Evolutionary conservation across 352 stramenopile species (phyloP).

Genomic region (Phytophthora hibernalis): DNA sequence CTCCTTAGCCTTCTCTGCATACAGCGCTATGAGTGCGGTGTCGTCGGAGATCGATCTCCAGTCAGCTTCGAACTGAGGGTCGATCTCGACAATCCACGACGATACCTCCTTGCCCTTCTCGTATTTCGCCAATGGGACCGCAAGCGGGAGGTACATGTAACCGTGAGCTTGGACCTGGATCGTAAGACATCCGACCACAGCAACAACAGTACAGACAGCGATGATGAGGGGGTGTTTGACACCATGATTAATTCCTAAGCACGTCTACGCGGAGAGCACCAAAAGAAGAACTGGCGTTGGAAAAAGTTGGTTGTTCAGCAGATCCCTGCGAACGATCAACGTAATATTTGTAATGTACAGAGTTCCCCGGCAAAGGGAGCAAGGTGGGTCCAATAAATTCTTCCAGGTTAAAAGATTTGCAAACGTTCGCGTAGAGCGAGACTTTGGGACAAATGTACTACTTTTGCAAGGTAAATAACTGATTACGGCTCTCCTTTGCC

Average conservation of each 20-base stretch:
- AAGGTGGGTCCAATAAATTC: too few species aligned
- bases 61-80: conserved; percentile 29
- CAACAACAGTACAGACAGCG: background rate
- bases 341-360: too few species aligned
- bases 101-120: conserved; percentile 5
- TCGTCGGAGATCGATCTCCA: conserved; percentile 4
- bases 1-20: conserved; percentile 4
- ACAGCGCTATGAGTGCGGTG: conserved; percentile 20
- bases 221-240: background rate
- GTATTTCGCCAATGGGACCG: background rate
- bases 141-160: conserved; percentile 47
- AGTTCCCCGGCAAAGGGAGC: too few species aligned
- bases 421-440: too few species aligned
- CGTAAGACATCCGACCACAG: background rate
- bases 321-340: too few species aligned
- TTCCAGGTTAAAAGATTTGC: too few species aligned
- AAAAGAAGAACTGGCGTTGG: background rate
- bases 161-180: conserved; percentile 17
- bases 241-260: background rate
- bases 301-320: too few species aligned
- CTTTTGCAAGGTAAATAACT: too few species aligned
- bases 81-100: conserved; percentile 39
- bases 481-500: too few species aligned
- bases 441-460: too few species aligned
- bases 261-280: background rate